phyloP scores from a whole-genome alignment of 2,329 filamentous ascomycete genomes.

The Cladorrhinum sp. region DNA sequence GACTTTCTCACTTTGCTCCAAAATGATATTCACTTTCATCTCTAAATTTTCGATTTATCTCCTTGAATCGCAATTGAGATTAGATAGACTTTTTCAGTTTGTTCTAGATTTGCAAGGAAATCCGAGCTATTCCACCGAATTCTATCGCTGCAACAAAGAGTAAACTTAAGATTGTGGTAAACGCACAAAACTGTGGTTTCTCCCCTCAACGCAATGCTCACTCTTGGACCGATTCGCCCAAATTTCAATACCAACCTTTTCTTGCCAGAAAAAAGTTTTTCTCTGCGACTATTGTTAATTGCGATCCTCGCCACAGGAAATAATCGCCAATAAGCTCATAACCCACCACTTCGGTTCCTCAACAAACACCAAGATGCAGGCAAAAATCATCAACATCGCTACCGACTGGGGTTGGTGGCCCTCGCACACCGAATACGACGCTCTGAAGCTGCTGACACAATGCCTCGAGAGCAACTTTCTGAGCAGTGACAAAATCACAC shows the following conservation, averaged over 20 bases:
- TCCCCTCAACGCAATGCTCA: too few species aligned
- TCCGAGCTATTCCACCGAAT: not conserved
- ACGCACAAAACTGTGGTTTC: not conserved
- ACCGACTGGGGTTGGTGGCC: not conserved
- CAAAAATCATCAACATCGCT: not conserved
- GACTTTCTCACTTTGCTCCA: too few species aligned
- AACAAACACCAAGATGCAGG: not conserved
- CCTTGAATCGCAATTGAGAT: too few species aligned
- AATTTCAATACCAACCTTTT: too few species aligned
- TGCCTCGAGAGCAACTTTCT: not conserved
- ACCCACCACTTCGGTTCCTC: not conserved
- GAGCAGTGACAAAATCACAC: not conserved
- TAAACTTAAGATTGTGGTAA: too few species aligned
- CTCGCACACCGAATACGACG: not conserved
- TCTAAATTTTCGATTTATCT: too few species aligned
- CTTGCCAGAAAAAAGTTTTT: not conserved
- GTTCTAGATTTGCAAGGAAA: not conserved
- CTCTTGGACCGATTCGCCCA: too few species aligned
- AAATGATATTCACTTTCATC: too few species aligned
- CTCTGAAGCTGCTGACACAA: not conserved
- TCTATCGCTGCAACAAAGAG: too few species aligned
- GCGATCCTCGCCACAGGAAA: too few species aligned
- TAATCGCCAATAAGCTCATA: not conserved
- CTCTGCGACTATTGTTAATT: not conserved
- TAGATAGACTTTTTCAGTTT: too few species aligned